Evolutionary conservation across 2,329 filamentous ascomycete species (phyloP).

Genomic region (Stachybotrys elegans): DNA sequence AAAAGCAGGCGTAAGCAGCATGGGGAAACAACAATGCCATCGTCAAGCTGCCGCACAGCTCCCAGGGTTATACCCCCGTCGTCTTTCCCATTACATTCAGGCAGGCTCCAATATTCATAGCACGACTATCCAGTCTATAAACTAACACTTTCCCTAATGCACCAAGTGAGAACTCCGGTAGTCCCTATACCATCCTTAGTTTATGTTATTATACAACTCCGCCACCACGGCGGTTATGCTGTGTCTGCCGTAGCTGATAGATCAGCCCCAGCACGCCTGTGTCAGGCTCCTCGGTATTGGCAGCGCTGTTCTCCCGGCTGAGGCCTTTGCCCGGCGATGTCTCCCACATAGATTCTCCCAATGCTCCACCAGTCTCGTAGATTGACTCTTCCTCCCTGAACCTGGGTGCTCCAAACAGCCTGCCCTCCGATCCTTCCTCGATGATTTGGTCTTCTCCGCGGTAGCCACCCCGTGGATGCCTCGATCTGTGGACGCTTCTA

Average conservation of each 20-base stretch:
- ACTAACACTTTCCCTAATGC: no score
- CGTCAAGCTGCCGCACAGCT: no score
- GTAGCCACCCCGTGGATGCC: constrained; percentile 38
- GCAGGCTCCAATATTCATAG: no score
- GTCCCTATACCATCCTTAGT: no score
- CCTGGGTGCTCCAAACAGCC: constrained; percentile 26
- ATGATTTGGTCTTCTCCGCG: constrained; percentile 46
- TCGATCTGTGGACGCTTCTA: constrained; percentile 42
- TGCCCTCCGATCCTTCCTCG: constrained; percentile 50
- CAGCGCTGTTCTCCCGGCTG: constrained; percentile 47
- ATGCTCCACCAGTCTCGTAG: constrained; percentile 44
- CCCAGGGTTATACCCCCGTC: no score
- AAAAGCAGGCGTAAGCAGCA: no score
- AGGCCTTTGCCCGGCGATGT: constrained; percentile 47
- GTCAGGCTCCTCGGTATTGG: constrained; percentile 40
- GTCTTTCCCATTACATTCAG: no score
- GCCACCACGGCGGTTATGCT: constrained; percentile 41
- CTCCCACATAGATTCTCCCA: constrained; percentile 58
- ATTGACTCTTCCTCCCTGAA: constrained; percentile 49
- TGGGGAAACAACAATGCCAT: no score
- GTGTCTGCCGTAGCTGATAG: constrained; percentile 54
- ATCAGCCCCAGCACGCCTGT: constrained; percentile 53
- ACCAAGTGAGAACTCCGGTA: no score
- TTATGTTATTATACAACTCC: no score
- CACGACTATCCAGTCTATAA: no score